Conservation (phyloP, 192 early-diverging fungal species). For the Podila clonocystis region DNA sequence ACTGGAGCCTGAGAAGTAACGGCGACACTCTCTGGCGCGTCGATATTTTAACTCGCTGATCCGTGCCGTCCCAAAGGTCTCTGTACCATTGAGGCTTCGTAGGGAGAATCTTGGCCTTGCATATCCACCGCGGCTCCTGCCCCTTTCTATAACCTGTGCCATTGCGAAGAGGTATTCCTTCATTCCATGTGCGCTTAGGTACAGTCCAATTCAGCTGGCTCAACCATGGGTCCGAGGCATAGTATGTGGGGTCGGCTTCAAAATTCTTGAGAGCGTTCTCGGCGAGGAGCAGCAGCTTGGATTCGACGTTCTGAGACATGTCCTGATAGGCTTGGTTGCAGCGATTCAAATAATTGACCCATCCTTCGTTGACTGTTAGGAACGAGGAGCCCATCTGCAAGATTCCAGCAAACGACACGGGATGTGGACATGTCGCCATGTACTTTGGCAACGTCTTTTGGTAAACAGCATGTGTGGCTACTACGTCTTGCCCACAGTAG, state of each 20-base stretch:
- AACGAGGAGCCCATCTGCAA: slow-evolving; percentile 88
- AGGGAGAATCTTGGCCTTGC: slow-evolving; percentile 54
- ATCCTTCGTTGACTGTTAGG: slow-evolving; percentile 82
- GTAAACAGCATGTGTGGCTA: slow-evolving; percentile 79
- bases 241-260: slow-evolving; percentile 27
- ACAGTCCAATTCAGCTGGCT: slow-evolving; percentile 80
- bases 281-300: slow-evolving; percentile 58
- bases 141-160: slow-evolving; percentile 38
- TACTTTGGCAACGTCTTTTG: slow-evolving; percentile 75
- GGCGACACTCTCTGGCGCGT: slow-evolving; percentile 80
- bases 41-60: slow-evolving; percentile 69
- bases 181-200: slow-evolving; percentile 41
- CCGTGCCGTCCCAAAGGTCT: slow-evolving; percentile 75
- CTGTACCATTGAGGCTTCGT: slow-evolving; percentile 85
- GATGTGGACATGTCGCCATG: slow-evolving; percentile 87
- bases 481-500: slow-evolving; percentile 94
- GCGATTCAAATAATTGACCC: slow-evolving; percentile 75
- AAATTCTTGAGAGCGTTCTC: slow-evolving; percentile 51
- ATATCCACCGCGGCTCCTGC: slow-evolving; percentile 56
- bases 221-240: slow-evolving; percentile 81
- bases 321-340: slow-evolving; percentile 66
- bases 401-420: slow-evolving; percentile 92
- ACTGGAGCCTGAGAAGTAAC: slow-evolving; percentile 83
- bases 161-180: slow-evolving; percentile 45
- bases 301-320: slow-evolving; percentile 59